Evolutionary conservation across 352 stramenopile genomes (phyloP), one percentile per base, ranked within the genome.

Genomic region (Phytopythium sindhum): DNA sequence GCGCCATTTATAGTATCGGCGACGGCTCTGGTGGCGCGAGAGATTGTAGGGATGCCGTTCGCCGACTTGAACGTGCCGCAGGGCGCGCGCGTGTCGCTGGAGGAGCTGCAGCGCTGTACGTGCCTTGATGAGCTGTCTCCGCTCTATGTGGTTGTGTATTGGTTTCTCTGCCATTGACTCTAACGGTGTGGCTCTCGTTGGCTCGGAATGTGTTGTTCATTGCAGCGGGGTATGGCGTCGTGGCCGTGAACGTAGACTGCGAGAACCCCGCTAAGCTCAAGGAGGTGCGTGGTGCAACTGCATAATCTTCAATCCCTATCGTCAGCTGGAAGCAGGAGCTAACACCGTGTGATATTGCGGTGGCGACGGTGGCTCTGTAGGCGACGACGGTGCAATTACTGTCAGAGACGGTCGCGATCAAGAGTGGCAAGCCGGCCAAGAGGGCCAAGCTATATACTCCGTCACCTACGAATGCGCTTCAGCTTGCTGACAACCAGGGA

Each of bases 11-110:
- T 14, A 4, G 6, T n/a, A n/a, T n/a, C 33, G 33, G 14, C 33
- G 7, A 10, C 5, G 14, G 33, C 33, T 39, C 33, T 39, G 3
- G 31, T 35, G 33, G 33, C 6, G 7, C 6, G 33, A 39, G 33
- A 14, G 33, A 39, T 39, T 10, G 33, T 14, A n/a, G n/a, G n/a
- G 6, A 82, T 88, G 71, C 68, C 77, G 71, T 95, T 91, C 73
- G 69, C 79, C 56, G 86, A 95, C 73, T 65, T 95, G 66, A 91
- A 86, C 41, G 80, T 95, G 56, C 79, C 70, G 56, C 63, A 69
- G n/a, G 80, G 66, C 28, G 61, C 68, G 60, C 74, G 80, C 29
- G 73, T 89, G 61, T 87, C 71, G 37, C 65, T 77, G 42, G 61
- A 64, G 2, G 86, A 95, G 72, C 72, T 93, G 57, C 70, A 86